phyloP scores from a whole-genome alignment of 2,329 filamentous ascomycete species.

The Alternaria hordeiaustralica region DNA sequence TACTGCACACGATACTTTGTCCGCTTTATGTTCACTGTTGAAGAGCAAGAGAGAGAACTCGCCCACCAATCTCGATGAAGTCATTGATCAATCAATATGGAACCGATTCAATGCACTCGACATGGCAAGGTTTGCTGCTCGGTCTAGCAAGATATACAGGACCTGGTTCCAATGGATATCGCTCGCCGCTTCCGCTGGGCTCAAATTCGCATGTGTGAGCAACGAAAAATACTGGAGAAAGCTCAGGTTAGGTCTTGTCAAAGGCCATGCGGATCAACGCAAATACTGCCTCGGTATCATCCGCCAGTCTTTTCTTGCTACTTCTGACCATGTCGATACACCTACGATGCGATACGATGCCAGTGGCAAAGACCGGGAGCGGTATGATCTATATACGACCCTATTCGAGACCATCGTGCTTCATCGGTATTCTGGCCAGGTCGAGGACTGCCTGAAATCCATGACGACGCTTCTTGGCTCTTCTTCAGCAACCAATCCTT shows the following conservation, averaged over 20 bases:
- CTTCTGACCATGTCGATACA: slow-evolving; percentile 34
- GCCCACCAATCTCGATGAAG: background rate
- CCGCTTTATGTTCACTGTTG: slow-evolving; percentile 33
- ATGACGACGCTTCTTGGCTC: slow-evolving; percentile 48
- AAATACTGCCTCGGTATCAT: slow-evolving; percentile 56
- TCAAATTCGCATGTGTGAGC: slow-evolving; percentile 30
- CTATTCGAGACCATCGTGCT: slow-evolving; percentile 58
- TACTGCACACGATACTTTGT: slow-evolving; percentile 33
- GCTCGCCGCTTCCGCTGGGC: slow-evolving; percentile 19
- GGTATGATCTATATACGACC: slow-evolving; percentile 53
- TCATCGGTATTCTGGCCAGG: slow-evolving; percentile 58
- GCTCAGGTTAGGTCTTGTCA: slow-evolving; percentile 48
- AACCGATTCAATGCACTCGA: slow-evolving; percentile 25
- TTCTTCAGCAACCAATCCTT: slow-evolving; percentile 41
- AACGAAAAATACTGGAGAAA: slow-evolving; percentile 50
- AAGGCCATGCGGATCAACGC: slow-evolving; percentile 54
- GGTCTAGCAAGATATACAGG: slow-evolving; percentile 34
- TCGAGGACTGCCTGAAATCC: slow-evolving; percentile 54
- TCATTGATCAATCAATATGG: slow-evolving; percentile 36
- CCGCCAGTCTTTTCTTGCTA: slow-evolving; percentile 47
- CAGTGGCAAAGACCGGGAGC: slow-evolving; percentile 26
- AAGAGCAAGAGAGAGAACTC: background rate
- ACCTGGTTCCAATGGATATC: slow-evolving; percentile 49
- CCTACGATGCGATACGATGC: slow-evolving; percentile 30
- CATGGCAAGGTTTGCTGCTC: slow-evolving; percentile 21